A percentile compares a stretch with the other conserved stretches of the same genome.
phyloP scores from a whole-genome alignment of 257 asterid species.

The Salvia splendens region DNA sequence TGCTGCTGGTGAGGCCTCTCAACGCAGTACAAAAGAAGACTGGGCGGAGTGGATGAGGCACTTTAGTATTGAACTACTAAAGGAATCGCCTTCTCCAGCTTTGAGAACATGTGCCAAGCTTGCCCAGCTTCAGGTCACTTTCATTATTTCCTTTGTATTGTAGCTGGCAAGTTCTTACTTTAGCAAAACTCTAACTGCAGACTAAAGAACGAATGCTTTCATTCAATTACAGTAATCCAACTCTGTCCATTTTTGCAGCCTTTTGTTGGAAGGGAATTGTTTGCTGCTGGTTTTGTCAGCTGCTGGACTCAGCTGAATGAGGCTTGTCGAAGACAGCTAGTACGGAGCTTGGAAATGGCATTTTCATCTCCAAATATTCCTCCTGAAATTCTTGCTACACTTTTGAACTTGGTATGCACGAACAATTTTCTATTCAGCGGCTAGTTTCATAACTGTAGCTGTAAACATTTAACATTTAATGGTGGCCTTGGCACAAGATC shows the following conservation, averaged over 20 bases:
- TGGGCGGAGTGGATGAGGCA: conserved; percentile 99
- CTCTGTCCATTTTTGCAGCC: conserved; percentile 61
- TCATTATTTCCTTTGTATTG: conserved; percentile 21
- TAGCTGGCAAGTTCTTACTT: conserved; percentile 23
- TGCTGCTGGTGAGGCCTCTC: conserved; percentile 98
- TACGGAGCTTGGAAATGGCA: conserved; percentile 95
- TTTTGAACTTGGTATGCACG: conserved; percentile 79
- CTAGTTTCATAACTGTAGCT: background rate
- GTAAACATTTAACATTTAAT: background rate
- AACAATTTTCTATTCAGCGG: conserved; percentile 8
- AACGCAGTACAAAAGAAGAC: conserved; percentile 97
- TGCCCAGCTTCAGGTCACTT: conserved; percentile 87
- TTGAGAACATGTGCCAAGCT: conserved; percentile 93
- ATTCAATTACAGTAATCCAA: conserved; percentile 31
- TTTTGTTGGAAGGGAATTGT: conserved; percentile 93
- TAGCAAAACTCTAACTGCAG: conserved; percentile 27
- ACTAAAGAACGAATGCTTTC: conserved; percentile 21
- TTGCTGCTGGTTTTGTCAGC: conserved; percentile 99
- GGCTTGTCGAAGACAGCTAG: conserved; percentile 73
- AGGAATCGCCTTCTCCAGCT: conserved; percentile 98
- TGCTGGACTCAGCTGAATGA: conserved; percentile 97
- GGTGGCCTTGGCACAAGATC: conserved; percentile 9
- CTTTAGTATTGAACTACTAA: conserved; percentile 94
- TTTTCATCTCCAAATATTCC: conserved; percentile 98
- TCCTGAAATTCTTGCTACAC: conserved; percentile 97